phyloP scores from a whole-genome alignment of 305 asterid genomes.

The Andrographis paniculata region DNA sequence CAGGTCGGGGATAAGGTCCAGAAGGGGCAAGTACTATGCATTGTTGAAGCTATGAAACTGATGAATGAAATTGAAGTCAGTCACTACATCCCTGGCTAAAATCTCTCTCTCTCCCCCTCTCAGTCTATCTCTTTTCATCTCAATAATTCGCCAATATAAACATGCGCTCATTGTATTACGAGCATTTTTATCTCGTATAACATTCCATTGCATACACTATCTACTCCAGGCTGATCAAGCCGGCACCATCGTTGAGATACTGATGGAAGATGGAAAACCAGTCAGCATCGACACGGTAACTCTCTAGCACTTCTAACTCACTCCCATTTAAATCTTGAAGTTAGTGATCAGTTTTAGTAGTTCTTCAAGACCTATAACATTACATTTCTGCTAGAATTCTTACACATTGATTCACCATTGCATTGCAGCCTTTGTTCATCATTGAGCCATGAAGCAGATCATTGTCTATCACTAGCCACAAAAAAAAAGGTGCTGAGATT shows the following conservation, averaged over 20 bases:
- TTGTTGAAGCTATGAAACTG: constrained; percentile 35
- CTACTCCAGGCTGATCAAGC: constrained; percentile 45
- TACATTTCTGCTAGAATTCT: too few relatives aligned
- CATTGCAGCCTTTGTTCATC: constrained; percentile 30
- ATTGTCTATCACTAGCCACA: too few relatives aligned
- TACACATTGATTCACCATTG: neutral
- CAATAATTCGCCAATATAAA: too few relatives aligned
- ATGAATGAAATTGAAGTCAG: constrained; percentile 39
- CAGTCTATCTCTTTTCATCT: too few relatives aligned
- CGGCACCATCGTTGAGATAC: constrained; percentile 49
- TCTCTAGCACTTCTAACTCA: neutral
- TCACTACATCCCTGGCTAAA: constrained; percentile 3
- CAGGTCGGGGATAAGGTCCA: constrained; percentile 37
- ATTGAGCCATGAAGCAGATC: constrained; percentile 28
- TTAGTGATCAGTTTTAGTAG: too few relatives aligned
- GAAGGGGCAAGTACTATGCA: constrained; percentile 32
- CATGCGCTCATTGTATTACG: constrained; percentile 2
- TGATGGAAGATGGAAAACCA: constrained; percentile 58
- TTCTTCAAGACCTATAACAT: too few relatives aligned
- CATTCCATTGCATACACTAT: constrained; percentile 2
- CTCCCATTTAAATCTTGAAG: too few relatives aligned
- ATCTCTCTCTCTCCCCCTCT: constrained; percentile 4
- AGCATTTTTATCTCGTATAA: neutral
- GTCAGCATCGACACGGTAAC: constrained; percentile 50
- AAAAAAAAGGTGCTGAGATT: constrained; percentile 6